Percentiles rank a stretch among this genome's conserved stretches.
phyloP scores from a whole-genome alignment of 495 filamentous ascomycete genomes.

The Aspergillus carlsbadensis region DNA sequence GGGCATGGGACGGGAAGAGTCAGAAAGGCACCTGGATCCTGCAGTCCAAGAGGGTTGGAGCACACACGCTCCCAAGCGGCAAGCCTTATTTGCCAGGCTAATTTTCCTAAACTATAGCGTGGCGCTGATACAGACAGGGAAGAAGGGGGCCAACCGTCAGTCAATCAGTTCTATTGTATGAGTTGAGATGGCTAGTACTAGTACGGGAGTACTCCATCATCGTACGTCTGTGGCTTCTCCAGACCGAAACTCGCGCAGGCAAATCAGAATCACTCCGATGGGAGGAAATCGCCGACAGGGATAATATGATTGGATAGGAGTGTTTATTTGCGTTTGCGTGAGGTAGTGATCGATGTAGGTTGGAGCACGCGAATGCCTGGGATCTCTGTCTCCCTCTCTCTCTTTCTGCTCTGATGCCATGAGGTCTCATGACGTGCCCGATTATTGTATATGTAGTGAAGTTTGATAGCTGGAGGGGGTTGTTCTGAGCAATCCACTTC shows the following conservation, averaged over 20 bases:
- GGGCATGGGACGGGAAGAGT: background rate
- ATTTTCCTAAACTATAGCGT: slow-evolving; percentile 12
- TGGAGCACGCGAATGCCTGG: background rate
- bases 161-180: no score
- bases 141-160: no score
- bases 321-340: background rate
- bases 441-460: slow-evolving; percentile 1
- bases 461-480: background rate
- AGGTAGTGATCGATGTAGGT: no score
- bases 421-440: slow-evolving; percentile 15
- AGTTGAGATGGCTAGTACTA: no score
- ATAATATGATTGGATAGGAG: slow-evolving; percentile 18
- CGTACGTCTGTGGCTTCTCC: slow-evolving; percentile 10
- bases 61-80: no score
- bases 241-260: slow-evolving; percentile 12
- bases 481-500: background rate
- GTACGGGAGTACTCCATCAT: slow-evolving; percentile 6
- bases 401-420: background rate
- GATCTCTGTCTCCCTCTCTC: background rate
- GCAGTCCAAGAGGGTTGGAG: background rate
- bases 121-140: background rate
- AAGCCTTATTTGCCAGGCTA: slow-evolving; percentile 4
- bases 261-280: slow-evolving; percentile 2
- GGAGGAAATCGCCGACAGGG: background rate
- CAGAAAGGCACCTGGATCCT: no score